Conservation (phyloP, 108 stramenopile species). For the Nitzschia palea region DNA sequence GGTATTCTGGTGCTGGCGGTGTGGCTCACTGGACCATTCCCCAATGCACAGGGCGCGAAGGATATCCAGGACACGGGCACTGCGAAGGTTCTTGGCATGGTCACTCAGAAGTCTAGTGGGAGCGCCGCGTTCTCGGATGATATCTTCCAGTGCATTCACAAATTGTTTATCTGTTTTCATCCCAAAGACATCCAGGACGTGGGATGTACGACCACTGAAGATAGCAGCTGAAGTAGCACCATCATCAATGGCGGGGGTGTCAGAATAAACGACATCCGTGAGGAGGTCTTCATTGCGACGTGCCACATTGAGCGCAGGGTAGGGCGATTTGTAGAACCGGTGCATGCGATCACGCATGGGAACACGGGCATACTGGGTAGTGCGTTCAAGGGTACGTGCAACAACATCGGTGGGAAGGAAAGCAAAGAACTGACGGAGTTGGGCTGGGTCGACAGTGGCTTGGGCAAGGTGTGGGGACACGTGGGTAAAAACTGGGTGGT, state of each 20-base stretch:
- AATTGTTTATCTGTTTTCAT: too few relatives aligned
- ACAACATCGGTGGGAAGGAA: constrained; percentile 9
- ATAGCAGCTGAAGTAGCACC: constrained; percentile 1
- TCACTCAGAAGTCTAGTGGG: constrained; percentile 10
- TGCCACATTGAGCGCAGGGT: constrained; percentile 25
- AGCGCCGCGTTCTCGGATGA: too few relatives aligned
- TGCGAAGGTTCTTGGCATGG: constrained; percentile 1
- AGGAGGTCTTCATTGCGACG: constrained; percentile 23
- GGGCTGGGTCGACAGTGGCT: too few relatives aligned
- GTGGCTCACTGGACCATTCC: constrained; percentile 17
- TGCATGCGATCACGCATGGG: background rate
- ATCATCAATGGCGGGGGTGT: constrained; percentile 22
- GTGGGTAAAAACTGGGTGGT: too few relatives aligned
- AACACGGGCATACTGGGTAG: constrained; percentile 26
- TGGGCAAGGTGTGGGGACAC: too few relatives aligned
- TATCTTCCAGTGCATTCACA: too few relatives aligned
- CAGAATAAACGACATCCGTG: constrained; percentile 25
- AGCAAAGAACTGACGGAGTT: too few relatives aligned
- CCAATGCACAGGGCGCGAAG: background rate
- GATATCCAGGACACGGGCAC: background rate
- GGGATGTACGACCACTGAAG: background rate
- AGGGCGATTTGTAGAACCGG: background rate
- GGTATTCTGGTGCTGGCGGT: constrained; percentile 24
- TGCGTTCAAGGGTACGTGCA: constrained; percentile 11
- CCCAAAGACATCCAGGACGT: background rate